phyloP scores from a whole-genome alignment of 2,329 filamentous ascomycete species.

The Calonectria leucothoes region DNA sequence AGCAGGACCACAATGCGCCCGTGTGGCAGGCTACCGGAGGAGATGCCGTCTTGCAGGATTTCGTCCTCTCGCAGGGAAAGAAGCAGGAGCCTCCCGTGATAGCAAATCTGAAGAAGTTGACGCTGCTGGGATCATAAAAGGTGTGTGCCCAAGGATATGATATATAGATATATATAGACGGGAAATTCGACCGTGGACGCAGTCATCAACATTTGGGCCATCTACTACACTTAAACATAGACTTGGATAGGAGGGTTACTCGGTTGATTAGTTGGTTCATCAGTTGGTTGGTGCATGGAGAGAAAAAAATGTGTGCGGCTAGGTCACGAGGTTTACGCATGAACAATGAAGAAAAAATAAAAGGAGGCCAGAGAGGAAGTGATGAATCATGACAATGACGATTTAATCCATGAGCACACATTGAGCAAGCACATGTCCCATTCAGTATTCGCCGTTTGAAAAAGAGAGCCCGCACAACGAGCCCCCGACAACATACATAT shows the following conservation, averaged over 20 bases:
- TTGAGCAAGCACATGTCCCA: constrained; percentile 14
- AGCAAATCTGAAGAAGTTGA: constrained; percentile 60
- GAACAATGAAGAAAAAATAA: not conserved
- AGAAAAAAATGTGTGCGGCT: constrained; percentile 7
- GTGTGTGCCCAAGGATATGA: not conserved
- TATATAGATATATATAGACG: not conserved
- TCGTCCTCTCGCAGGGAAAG: constrained; percentile 57
- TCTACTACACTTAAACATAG: not conserved
- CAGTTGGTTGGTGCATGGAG: not conserved
- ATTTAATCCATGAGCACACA: constrained; percentile 18
- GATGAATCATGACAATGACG: not conserved
- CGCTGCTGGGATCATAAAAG: constrained; percentile 58
- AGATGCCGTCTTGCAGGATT: constrained; percentile 64
- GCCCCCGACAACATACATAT: not conserved
- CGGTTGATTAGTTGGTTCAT: too few relatives aligned
- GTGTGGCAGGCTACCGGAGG: constrained; percentile 57
- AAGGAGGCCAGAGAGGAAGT: not conserved
- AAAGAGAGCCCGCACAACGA: constrained; percentile 8
- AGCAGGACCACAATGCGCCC: constrained; percentile 28
- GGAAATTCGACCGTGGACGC: not conserved
- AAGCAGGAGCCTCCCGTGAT: constrained; percentile 62
- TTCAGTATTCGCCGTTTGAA: constrained; percentile 23
- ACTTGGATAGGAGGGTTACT: not conserved
- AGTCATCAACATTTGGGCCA: not conserved
- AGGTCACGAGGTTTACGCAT: constrained; percentile 10